Conservation (phyloP, 257 asterid genomes). For the Ehretia macrophylla region DNA sequence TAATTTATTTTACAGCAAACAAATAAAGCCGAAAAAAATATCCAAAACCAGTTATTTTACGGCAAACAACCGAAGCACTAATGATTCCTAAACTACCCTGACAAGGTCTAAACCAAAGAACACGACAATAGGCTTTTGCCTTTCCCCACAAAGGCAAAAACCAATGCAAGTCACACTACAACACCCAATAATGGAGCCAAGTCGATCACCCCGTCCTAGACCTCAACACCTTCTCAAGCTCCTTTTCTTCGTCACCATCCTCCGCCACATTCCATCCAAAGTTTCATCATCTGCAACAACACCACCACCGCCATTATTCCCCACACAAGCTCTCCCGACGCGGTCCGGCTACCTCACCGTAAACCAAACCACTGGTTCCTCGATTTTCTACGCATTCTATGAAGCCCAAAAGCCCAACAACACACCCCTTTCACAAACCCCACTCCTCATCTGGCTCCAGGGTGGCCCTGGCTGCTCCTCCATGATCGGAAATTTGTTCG, state of each 20-base stretch:
- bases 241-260: slow-evolving; percentile 33
- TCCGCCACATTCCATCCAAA: slow-evolving; percentile 26
- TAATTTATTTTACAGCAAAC: too few relatives aligned
- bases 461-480: slow-evolving; percentile 94
- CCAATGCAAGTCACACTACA: too few relatives aligned
- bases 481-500: slow-evolving; percentile 65
- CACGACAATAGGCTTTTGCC: too few relatives aligned
- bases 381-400: slow-evolving; percentile 72
- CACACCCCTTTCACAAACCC: slow-evolving; percentile 37
- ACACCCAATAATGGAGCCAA: slow-evolving; percentile 5
- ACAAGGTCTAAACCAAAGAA: too few relatives aligned
- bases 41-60: too few relatives aligned
- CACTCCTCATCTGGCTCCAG: slow-evolving; percentile 77
- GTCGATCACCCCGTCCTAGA: background rate
- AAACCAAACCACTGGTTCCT: slow-evolving; percentile 58
- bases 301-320: slow-evolving; percentile 23
- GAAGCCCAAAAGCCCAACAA: slow-evolving; percentile 45
- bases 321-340: slow-evolving; percentile 64
- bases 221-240: slow-evolving; percentile 22
- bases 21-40: too few relatives aligned
- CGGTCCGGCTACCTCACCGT: slow-evolving; percentile 69
- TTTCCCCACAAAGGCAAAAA: background rate
- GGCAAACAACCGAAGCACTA: too few relatives aligned
- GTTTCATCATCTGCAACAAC: slow-evolving; percentile 7
- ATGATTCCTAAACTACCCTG: too few relatives aligned